Evolutionary conservation across 2,329 filamentous ascomycete species (phyloP).

Genomic region (Rhynchosporium secalis): DNA sequence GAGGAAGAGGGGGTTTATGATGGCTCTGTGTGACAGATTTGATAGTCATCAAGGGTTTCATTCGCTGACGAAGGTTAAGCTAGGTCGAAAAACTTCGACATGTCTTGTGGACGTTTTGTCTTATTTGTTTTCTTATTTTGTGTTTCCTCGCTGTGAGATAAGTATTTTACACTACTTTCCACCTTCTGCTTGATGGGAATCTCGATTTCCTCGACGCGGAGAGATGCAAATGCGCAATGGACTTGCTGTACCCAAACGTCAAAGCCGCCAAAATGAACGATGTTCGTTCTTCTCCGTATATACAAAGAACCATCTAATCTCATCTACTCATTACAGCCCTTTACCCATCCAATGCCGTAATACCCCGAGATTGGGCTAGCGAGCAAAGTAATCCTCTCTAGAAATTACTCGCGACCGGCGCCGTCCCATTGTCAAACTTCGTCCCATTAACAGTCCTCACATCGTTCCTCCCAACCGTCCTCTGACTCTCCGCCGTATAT

Average conservation of each 20-base stretch:
- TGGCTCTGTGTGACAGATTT: too few species aligned
- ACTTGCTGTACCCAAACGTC: not conserved
- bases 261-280: not conserved
- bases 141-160: not conserved
- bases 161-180: not conserved
- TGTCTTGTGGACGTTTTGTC: too few species aligned
- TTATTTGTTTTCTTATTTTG: too few species aligned
- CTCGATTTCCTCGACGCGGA: not conserved
- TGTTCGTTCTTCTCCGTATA: not conserved
- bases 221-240: not conserved
- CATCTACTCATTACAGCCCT: slow-evolving; percentile 4
- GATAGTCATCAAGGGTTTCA: too few species aligned
- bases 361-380: not conserved
- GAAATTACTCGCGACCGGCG: slow-evolving; percentile 25
- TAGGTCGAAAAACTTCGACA: too few species aligned
- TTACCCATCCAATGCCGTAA: not conserved
- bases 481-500: slow-evolving; percentile 26
- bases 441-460: slow-evolving; percentile 23
- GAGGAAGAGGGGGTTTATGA: too few species aligned
- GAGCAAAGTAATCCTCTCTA: not conserved
- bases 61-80: too few species aligned
- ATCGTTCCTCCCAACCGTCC: slow-evolving; percentile 27
- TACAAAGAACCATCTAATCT: slow-evolving; percentile 2
- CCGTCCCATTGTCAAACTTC: slow-evolving; percentile 16
- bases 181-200: not conserved